Base-by-base conservation (phyloP, 2,329 filamentous ascomycete genomes). In the Diaporthe destruens region DNA sequence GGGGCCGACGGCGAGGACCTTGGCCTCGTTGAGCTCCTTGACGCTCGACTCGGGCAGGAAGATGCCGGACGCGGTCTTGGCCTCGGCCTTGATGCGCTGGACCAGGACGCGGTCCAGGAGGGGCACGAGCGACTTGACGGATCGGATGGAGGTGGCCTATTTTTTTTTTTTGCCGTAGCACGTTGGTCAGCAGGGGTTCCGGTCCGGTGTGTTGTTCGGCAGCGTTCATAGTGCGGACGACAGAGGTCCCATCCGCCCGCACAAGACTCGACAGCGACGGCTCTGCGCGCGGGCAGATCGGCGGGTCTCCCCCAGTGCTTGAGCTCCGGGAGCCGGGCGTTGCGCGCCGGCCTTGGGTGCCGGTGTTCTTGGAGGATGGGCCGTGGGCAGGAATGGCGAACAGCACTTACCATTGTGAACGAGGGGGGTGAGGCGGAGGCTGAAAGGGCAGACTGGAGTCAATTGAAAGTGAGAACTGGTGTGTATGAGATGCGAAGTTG, bases 1-100 rank as follows among this genome's bases (percentile, higher is more conserved):
- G 72, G 96, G 96, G 70, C 96, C 96, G 76, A 99, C 96, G 75
- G 96, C 96, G 74, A 99, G 88, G 71, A 99, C 96, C 86, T 94
- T 95, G 80, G 94, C 96, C 89, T 98, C 96, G 86, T 98, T 98
- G 82, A 98, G 90, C 85, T 99, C 96, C 90, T 99, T 98, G 82
- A 98, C 94, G 80, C 93, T 94, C 75, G 92, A 95, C 88, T 99
- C 96, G 78, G 96, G 96, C 77, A 99, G 93, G 89, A 97, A 98
- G 89, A 99, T 98, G 80, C 96, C 96, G 81, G 92, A 92, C 79
- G 96, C 95, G 65, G 96, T 99, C 90, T 98, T 98, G 82, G 95
- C 85, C 87, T 98, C 96, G 80, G 96, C 94, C 89, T 98, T 98
- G 87, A 98, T 87, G 85, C 96, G 94, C 91, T 99, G 96, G 78